phyloP scores from a whole-genome alignment of 1,284 basidiomycete genomes.

The Phylloporus gajari region DNA sequence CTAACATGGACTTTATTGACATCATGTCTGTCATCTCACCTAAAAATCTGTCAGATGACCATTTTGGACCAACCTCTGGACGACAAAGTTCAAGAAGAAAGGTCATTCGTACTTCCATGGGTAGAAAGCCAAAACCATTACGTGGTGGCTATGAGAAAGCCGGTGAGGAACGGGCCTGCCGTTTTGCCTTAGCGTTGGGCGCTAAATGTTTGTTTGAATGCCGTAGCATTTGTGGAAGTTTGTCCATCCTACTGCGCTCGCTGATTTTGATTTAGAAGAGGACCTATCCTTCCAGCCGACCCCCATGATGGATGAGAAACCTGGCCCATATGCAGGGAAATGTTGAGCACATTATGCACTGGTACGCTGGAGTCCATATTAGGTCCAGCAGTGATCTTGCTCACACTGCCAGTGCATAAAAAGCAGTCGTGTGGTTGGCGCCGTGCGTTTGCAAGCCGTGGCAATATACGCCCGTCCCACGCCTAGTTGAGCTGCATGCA shows the following conservation, averaged over 20 bases:
- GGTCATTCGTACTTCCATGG: too few relatives aligned
- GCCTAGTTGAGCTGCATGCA: slow-evolving; percentile 3
- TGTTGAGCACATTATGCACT: neutral
- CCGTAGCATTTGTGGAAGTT: neutral
- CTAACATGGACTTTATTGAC: too few relatives aligned
- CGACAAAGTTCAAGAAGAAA: too few relatives aligned
- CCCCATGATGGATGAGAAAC: slow-evolving; percentile 16
- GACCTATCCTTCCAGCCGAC: neutral
- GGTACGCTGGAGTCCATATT: slow-evolving; percentile 13
- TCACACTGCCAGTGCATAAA: slow-evolving; percentile 18
- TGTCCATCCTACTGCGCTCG: neutral
- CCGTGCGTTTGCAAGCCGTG: slow-evolving; percentile 27
- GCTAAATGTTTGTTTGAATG: slow-evolving; percentile 2
- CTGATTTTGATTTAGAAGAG: slow-evolving; percentile 13
- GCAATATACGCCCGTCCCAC: slow-evolving; percentile 24
- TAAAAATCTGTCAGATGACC: neutral
- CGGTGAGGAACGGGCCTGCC: neutral
- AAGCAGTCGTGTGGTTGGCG: slow-evolving; percentile 26
- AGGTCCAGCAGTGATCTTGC: slow-evolving; percentile 1
- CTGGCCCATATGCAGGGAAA: neutral
- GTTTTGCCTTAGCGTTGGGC: neutral
- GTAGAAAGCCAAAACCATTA: neutral
- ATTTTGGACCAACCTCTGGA: neutral
- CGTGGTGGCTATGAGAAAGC: neutral
- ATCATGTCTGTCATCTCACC: neutral